Percentiles rank a stretch among this genome's conserved stretches.
phyloP scores from a whole-genome alignment of 2,329 filamentous ascomycete genomes.

The Coleophoma eucalyptorum region DNA sequence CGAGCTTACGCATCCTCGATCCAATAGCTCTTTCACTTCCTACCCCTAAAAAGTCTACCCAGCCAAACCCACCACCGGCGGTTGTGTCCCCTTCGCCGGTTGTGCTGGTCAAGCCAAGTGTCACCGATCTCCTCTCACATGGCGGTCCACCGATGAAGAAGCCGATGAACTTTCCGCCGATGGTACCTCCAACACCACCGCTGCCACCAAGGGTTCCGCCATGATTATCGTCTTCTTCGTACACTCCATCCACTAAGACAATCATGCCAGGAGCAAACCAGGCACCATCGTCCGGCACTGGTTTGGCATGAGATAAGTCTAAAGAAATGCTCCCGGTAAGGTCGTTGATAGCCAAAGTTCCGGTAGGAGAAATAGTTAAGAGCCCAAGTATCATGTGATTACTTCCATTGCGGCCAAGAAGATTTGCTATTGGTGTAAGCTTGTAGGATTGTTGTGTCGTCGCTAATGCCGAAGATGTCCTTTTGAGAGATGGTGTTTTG shows the following conservation, averaged over 20 bases:
- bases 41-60: constrained; percentile 93
- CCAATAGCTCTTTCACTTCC: constrained; percentile 86
- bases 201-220: constrained; percentile 68
- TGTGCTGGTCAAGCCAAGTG: constrained; percentile 66
- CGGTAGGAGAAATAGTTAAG: constrained; percentile 75
- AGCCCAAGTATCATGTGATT: constrained; percentile 85
- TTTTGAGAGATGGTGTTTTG: constrained; percentile 48
- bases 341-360: constrained; percentile 79
- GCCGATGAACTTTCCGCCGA: constrained; percentile 87
- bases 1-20: constrained; percentile 75
- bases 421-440: constrained; percentile 78
- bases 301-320: constrained; percentile 75
- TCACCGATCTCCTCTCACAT: constrained; percentile 77
- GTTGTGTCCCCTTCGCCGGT: constrained; percentile 49
- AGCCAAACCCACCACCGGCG: constrained; percentile 82
- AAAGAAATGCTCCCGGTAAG: constrained; percentile 83
- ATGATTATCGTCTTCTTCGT: constrained; percentile 84
- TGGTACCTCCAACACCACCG: constrained; percentile 80
- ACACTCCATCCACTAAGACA: constrained; percentile 90
- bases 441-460: constrained; percentile 67
- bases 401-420: constrained; percentile 75
- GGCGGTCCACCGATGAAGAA: constrained; percentile 91
- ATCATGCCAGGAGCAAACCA: constrained; percentile 98
- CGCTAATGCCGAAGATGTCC: constrained; percentile 52
- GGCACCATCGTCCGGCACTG: constrained; percentile 79